Percentiles rank a stretch among this genome's conserved stretches.
Evolutionary conservation across 1,284 basidiomycete species (phyloP).

Genomic region (Coniferiporia weirii): DNA sequence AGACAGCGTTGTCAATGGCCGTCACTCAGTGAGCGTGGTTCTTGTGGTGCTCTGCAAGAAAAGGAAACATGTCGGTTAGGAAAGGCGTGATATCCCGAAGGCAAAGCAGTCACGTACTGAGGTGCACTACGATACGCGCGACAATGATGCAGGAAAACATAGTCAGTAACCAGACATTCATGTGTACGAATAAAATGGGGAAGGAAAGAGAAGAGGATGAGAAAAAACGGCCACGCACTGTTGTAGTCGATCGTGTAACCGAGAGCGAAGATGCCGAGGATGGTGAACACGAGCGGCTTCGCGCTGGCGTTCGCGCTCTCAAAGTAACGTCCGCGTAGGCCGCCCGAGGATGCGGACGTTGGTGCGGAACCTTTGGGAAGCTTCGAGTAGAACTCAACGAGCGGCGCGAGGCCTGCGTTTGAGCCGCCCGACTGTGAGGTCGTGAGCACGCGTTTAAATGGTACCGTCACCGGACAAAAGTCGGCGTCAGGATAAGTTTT

Average conservation of each 20-base stretch:
- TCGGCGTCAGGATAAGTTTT: not conserved
- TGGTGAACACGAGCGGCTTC: constrained; percentile 65
- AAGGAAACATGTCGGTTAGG: constrained; percentile 20
- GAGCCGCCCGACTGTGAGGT: constrained; percentile 63
- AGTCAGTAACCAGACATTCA: constrained; percentile 6
- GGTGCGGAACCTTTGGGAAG: constrained; percentile 78
- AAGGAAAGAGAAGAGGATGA: not conserved
- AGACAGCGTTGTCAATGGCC: not conserved
- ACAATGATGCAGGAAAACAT: not conserved
- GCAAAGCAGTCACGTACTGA: constrained; percentile 49
- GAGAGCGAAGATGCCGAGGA: constrained; percentile 73
- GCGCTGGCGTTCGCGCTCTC: constrained; percentile 82
- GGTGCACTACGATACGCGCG: constrained; percentile 51
- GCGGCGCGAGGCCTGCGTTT: constrained; percentile 73
- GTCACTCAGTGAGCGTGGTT: constrained; percentile 65
- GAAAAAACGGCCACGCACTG: constrained; percentile 52
- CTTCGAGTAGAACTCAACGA: constrained; percentile 93
- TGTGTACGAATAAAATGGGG: constrained; percentile 6
- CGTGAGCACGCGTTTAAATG: not conserved
- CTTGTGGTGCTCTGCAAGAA: constrained; percentile 75
- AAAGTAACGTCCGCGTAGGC: constrained; percentile 78
- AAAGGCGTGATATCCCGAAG: not conserved
- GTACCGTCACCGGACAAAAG: not conserved
- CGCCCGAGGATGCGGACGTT: constrained; percentile 56
- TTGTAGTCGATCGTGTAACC: constrained; percentile 91